These are phyloP conservation scores for Penicillium canescens DNA, from an alignment of 495 filamentous ascomycete species.

Conservation along the genomic window DNA sequence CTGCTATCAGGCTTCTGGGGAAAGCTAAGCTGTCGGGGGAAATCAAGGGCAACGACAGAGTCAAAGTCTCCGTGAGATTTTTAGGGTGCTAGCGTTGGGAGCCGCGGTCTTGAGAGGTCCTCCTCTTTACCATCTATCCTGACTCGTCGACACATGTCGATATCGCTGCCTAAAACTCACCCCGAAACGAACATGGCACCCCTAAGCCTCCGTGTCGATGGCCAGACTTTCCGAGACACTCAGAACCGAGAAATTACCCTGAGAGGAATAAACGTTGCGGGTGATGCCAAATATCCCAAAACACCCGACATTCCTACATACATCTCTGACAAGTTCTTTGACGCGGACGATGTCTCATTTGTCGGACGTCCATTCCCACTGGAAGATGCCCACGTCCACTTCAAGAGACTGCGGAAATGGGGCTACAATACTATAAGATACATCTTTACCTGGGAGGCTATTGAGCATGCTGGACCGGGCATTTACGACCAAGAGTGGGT, in stretches of 20 bases:
- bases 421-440: constrained; percentile 97
- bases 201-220: constrained; percentile 71
- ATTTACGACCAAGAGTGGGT: constrained; percentile 96
- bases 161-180: not conserved
- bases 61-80: too few relatives aligned
- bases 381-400: constrained; percentile 82
- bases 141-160: not conserved
- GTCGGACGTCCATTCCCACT: constrained; percentile 79
- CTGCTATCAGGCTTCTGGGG: too few relatives aligned
- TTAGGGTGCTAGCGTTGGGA: too few relatives aligned
- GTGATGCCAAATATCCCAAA: constrained; percentile 71
- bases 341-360: constrained; percentile 90
- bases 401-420: constrained; percentile 79
- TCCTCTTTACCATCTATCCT: too few relatives aligned
- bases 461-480: constrained; percentile 90
- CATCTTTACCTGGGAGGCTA: constrained; percentile 98
- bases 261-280: constrained; percentile 69
- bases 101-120: too few relatives aligned
- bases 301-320: constrained; percentile 80
- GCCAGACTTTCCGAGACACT: constrained; percentile 73
- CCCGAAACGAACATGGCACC: constrained; percentile 33
- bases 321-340: constrained; percentile 77
- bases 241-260: constrained; percentile 68
- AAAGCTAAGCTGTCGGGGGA: too few relatives aligned
- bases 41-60: too few relatives aligned